phyloP scores from a whole-genome alignment of 108 stramenopile genomes.

The Discostella pseudostelligera region DNA sequence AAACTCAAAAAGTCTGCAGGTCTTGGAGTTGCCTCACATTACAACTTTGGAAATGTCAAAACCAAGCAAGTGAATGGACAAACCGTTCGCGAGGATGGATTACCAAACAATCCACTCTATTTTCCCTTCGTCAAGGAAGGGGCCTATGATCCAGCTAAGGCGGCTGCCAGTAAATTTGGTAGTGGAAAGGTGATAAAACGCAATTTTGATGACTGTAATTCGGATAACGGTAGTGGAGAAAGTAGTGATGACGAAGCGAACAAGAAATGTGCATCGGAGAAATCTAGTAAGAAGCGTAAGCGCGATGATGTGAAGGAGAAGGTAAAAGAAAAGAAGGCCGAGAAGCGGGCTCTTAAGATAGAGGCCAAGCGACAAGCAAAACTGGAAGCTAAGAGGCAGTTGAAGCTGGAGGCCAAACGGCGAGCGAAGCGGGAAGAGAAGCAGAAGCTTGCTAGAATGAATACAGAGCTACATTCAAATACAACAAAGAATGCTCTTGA shows the following conservation, averaged over 20 bases:
- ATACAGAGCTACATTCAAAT: slow-evolving; percentile 1
- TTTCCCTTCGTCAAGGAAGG: slow-evolving; percentile 75
- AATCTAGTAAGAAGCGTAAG: slow-evolving; percentile 28
- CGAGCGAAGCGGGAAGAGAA: slow-evolving; percentile 51
- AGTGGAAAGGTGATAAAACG: slow-evolving; percentile 81
- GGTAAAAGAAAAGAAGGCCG: slow-evolving; percentile 21
- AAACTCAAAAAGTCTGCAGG: slow-evolving; percentile 66
- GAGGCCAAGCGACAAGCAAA: slow-evolving; percentile 37
- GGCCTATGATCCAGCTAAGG: slow-evolving; percentile 54
- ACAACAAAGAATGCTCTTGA: neutral
- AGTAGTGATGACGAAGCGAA: slow-evolving; percentile 11
- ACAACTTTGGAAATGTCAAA: slow-evolving; percentile 49
- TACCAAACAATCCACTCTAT: slow-evolving; percentile 81
- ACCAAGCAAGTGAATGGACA: slow-evolving; percentile 32
- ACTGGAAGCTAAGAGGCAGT: slow-evolving; percentile 35
- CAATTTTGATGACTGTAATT: slow-evolving; percentile 67
- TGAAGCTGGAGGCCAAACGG: slow-evolving; percentile 70
- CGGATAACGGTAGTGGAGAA: neutral
- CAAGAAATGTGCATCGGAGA: slow-evolving; percentile 5
- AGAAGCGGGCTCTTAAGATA: slow-evolving; percentile 25
- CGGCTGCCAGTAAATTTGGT: slow-evolving; percentile 49
- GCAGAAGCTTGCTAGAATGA: slow-evolving; percentile 20
- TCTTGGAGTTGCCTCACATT: slow-evolving; percentile 54
- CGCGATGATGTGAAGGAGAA: slow-evolving; percentile 27
- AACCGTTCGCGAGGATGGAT: slow-evolving; percentile 57